Conservation (phyloP, 352 stramenopile species). For the Phytophthora multivora region DNA sequence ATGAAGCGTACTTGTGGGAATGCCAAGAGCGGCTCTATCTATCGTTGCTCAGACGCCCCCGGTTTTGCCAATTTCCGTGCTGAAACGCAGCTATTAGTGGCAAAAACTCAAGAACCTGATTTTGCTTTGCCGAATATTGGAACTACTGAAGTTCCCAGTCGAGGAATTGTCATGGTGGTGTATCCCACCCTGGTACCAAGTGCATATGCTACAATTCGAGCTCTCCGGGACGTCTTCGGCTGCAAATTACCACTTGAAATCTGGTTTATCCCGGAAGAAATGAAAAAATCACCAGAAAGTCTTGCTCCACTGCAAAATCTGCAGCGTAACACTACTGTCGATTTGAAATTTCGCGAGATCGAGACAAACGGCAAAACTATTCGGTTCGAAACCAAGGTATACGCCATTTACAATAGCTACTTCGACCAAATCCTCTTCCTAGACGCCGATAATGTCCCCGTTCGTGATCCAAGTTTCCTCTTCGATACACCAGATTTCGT, state of each 20-base stretch:
- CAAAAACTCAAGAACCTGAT: neutral
- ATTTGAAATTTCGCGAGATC: slow-evolving; percentile 37
- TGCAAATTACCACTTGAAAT: slow-evolving; percentile 66
- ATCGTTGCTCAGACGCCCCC: slow-evolving; percentile 50
- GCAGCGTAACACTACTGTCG: slow-evolving; percentile 19
- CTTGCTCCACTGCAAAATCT: slow-evolving; percentile 22
- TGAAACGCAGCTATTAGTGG: slow-evolving; percentile 1
- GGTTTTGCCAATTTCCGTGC: slow-evolving; percentile 65
- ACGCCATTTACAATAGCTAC: slow-evolving; percentile 55
- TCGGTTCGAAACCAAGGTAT: slow-evolving; percentile 50
- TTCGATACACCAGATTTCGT: slow-evolving; percentile 51
- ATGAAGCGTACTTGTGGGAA: slow-evolving; percentile 64
- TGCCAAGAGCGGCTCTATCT: slow-evolving; percentile 35
- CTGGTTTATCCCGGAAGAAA: slow-evolving; percentile 49
- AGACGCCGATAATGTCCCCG: slow-evolving; percentile 65
- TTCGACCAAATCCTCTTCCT: slow-evolving; percentile 73
- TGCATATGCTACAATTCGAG: slow-evolving; percentile 57
- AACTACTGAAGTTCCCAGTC: neutral
- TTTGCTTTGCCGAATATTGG: slow-evolving; percentile 2
- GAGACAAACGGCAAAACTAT: slow-evolving; percentile 24
- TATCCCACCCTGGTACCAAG: slow-evolving; percentile 68
- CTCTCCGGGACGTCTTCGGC: slow-evolving; percentile 29
- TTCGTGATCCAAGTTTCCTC: slow-evolving; percentile 60
- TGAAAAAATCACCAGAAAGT: slow-evolving; percentile 3
- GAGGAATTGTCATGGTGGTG: slow-evolving; percentile 63